Evolutionary conservation across 1,284 basidiomycete species (phyloP).

Genomic region (Puccinia novopanici): DNA sequence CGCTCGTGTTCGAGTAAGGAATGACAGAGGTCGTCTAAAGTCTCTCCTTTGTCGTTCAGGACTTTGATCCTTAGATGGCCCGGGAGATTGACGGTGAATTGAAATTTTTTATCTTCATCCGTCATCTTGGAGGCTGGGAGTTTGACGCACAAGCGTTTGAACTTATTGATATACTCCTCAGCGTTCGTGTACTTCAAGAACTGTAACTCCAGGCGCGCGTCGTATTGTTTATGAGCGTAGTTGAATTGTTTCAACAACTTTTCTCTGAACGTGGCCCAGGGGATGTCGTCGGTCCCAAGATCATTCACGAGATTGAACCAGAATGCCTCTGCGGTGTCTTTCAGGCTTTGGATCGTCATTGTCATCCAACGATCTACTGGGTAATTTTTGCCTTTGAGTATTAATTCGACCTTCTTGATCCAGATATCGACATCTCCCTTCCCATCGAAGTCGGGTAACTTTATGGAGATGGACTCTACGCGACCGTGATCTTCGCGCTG

Average conservation of each 20-base stretch:
- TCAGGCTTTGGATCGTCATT: neutral
- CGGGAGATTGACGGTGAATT: neutral
- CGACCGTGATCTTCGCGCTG: neutral
- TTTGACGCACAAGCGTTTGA: neutral
- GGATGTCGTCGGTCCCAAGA: neutral
- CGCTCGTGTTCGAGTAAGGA: neutral
- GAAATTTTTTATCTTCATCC: conserved; percentile 10
- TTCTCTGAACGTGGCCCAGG: neutral
- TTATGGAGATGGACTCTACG: neutral
- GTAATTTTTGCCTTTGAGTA: neutral
- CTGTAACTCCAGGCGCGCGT: neutral
- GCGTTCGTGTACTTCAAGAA: conserved; percentile 2
- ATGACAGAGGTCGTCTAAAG: neutral
- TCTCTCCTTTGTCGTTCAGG: neutral
- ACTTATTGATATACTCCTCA: conserved; percentile 19
- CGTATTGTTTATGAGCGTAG: conserved; percentile 18
- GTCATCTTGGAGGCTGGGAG: neutral
- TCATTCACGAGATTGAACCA: conserved; percentile 21
- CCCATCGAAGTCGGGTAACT: conserved; percentile 1
- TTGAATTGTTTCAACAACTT: conserved; percentile 13
- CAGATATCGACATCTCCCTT: conserved; percentile 9
- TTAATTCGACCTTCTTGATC: conserved; percentile 23
- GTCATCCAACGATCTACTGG: neutral
- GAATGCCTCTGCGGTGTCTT: conserved; percentile 4
- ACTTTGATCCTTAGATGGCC: conserved; percentile 2